A percentile compares a stretch with the other conserved stretches of the same genome.
Conservation (phyloP, 345 rosid genomes). For the Brassica rapa region DNA sequence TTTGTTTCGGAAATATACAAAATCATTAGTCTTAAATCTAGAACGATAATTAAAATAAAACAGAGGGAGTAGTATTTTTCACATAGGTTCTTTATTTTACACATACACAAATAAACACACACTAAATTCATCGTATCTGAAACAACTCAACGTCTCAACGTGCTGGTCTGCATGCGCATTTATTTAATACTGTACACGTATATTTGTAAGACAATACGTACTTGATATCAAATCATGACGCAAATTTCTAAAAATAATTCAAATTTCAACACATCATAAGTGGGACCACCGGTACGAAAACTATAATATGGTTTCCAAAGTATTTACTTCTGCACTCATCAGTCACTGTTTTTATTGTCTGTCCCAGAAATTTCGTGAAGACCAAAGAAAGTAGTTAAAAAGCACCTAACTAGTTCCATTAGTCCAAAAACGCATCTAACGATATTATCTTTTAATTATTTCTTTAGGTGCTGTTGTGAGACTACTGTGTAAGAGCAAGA, state of each 20-base stretch:
- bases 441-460: neutral
- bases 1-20: too few relatives aligned
- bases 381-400: conserved; percentile 3
- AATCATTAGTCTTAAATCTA: too few relatives aligned
- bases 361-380: neutral
- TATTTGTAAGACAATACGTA: neutral
- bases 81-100: neutral
- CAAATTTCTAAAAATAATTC: conserved; percentile 29
- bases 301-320: conserved; percentile 20
- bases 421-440: conserved; percentile 8
- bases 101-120: neutral
- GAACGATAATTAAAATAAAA: too few relatives aligned
- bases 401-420: neutral
- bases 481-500: conserved; percentile 69
- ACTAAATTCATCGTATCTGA: neutral
- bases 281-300: conserved; percentile 26
- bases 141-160: neutral
- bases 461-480: conserved; percentile 67
- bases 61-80: neutral
- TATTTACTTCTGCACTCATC: conserved; percentile 19
- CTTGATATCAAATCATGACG: conserved; percentile 17
- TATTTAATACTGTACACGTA: neutral
- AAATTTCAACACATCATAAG: conserved; percentile 29
- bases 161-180: conserved; percentile 8
- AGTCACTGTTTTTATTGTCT: conserved; percentile 37